These are phyloP conservation scores for Morella rubra DNA, from an alignment of 306 rosid genomes.

Conservation along the genomic window DNA sequence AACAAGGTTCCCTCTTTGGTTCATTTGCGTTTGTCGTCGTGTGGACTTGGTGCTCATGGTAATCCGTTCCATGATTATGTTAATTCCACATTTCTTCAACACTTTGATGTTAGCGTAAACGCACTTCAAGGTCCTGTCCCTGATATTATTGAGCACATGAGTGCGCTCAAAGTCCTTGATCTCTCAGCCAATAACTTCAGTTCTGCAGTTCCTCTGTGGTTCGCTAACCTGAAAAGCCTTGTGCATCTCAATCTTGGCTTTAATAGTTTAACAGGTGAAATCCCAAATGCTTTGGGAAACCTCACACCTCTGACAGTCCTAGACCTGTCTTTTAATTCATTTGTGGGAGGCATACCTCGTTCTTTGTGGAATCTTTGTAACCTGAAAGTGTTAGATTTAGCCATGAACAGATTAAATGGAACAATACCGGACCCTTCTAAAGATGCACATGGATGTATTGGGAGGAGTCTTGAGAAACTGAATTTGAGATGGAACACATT, in stretches of 20 bases:
- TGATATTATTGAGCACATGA: conserved; percentile 14
- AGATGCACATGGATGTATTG: neutral
- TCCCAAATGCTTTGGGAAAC: conserved; percentile 12
- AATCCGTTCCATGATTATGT: conserved; percentile 11
- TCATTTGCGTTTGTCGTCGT: conserved; percentile 18
- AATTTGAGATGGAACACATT: conserved; percentile 6
- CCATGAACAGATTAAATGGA: conserved; percentile 15
- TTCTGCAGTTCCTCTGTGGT: conserved; percentile 23
- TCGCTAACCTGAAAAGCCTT: conserved; percentile 3
- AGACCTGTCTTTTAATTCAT: conserved; percentile 20
- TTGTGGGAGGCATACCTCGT: conserved; percentile 15
- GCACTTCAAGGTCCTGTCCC: conserved; percentile 14
- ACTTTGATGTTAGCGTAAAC: conserved; percentile 15
- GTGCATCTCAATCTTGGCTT: conserved; percentile 17
- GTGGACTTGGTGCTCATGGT: conserved; percentile 10
- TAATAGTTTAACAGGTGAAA: conserved; percentile 7
- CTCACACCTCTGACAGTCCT: conserved; percentile 11
- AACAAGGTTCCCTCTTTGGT: conserved; percentile 13
- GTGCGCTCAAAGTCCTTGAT: conserved; percentile 4
- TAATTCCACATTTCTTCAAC: conserved; percentile 17
- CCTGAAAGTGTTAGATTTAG: conserved; percentile 8
- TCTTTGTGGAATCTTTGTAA: conserved; percentile 20
- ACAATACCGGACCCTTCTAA: conserved; percentile 7
- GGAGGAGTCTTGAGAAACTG: conserved; percentile 20
- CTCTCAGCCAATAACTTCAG: conserved; percentile 8